Evolutionary conservation across 2,329 filamentous ascomycete species (phyloP).

Genomic region (Pseudogymnoascus sp.): DNA sequence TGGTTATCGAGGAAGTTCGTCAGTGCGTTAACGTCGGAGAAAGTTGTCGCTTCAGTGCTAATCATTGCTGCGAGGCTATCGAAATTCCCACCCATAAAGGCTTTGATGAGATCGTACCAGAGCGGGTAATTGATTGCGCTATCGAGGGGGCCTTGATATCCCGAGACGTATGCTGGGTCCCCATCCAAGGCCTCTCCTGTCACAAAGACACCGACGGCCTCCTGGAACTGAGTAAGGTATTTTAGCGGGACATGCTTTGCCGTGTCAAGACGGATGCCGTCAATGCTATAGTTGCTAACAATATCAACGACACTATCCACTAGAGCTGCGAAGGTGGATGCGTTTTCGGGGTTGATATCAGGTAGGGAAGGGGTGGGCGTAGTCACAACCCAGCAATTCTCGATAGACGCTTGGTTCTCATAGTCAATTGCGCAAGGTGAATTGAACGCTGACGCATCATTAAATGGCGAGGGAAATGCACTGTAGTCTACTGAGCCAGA

Average conservation of each 20-base stretch:
- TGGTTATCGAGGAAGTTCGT: conserved; percentile 37
- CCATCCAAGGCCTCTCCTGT: conserved; percentile 52
- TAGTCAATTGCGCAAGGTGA: conserved; percentile 21
- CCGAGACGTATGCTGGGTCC: conserved; percentile 34
- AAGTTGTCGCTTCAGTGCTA: conserved; percentile 18
- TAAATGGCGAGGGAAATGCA: conserved; percentile 24
- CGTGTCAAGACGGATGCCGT: conserved; percentile 42
- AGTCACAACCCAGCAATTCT: conserved; percentile 39
- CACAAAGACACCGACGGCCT: conserved; percentile 46
- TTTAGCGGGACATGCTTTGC: conserved; percentile 37
- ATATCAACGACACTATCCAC: conserved; percentile 33
- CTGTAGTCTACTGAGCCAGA: conserved; percentile 28
- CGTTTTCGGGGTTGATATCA: conserved; percentile 35
- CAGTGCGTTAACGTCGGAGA: conserved; percentile 31
- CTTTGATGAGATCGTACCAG: conserved; percentile 22
- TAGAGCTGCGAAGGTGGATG: conserved; percentile 31
- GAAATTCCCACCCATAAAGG: conserved; percentile 13
- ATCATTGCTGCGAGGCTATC: conserved; percentile 11
- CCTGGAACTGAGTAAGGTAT: conserved; percentile 46
- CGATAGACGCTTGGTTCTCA: conserved; percentile 28
- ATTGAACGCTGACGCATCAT: conserved; percentile 17
- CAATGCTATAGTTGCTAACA: conserved; percentile 36
- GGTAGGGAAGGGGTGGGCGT: conserved; percentile 30
- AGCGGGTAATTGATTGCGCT: conserved; percentile 40
- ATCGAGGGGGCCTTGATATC: conserved; percentile 35